Evolutionary conservation across 371 early-diverging fungal genomes (phyloP), one percentile per base, ranked within the genome.

Genomic region (Circinella umbellata): DNA sequence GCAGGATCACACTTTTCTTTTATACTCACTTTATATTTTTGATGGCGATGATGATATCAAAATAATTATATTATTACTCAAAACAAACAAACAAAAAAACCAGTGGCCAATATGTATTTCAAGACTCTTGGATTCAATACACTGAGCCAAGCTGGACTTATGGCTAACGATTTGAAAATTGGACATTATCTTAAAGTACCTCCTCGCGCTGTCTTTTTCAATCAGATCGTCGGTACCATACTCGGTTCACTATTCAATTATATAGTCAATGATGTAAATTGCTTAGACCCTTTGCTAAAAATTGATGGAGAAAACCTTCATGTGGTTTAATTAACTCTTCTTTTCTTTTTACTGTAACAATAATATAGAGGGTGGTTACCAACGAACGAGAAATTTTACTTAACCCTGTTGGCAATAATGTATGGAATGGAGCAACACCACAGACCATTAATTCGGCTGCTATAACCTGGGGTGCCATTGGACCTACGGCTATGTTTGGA

Each of bases 151-250:
- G 85, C 89, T 4, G 80, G 86, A 38, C 18, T 70, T n/a, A 80
- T 88, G 75, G 85, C 85, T 0, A 67, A 69, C 14, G 91, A 91
- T 73, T 84, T 90, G 53, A 92, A 92, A 66, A 81, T 92, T 39
- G 92, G 91, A 13, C 88, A 90, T 49, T 93, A 93, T 72, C 88
- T 92, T 79, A 93, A 93, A 76, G 87, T 92, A 1, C 92, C 92
- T 20, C 92, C 92, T 4, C 81, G 90, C 13, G 62, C 78, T 38
- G 74, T 89, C 66, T 92, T 90, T 68, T 68, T 79, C 4, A 82
- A 82, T 13, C 92, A 91, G 70, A 76, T 91, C 48, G 71, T 84
- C 47, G 92, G 92, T 10, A 90, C 91, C 1, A 71, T 89, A 3
- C 69, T 90, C 46, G 89, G 87, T 15, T 76, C 77, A 39, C 55